Evolutionary conservation across 2,329 filamentous ascomycete genomes (phyloP), one percentile per base, ranked within the genome.

Genomic region (Apiospora sp.): DNA sequence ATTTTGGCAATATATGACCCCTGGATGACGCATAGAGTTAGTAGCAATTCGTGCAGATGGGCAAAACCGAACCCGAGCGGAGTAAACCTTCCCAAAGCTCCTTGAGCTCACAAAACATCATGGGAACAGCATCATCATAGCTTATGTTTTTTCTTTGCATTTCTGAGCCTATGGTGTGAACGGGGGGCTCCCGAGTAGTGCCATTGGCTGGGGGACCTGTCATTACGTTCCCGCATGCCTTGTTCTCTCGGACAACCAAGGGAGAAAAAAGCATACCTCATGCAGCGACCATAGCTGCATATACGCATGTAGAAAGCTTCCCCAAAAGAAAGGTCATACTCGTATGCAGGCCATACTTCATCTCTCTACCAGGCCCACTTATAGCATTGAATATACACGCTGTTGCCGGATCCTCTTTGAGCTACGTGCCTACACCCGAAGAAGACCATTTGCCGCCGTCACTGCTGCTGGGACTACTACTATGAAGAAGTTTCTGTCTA

Each of bases 101-200:
- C 54, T 61, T 37, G 30, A 61, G 30, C 54, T 37, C 54, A 37
- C 54, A 37, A 61, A 22, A 61, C 30, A 61, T 61, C 54, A 61
- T 61, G 6, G 30, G 54, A 8, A n/a, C 54, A 61, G 19, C 27
- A 61, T 22, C 51, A 54, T 54, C 54, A 10, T 61, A 37, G 54
- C 16, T 61, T 14, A 19, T 34, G 30, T 61, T 10, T 22, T 22
- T n/a, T 7, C 1, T n/a, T 49, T n/a, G 43, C 14, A 51, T 51
- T n/a, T 51, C 19, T 7, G 19, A 22, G 6, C 54, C 24, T 61
- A 61, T 34, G 54, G 30, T 8, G 34, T 61, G 54, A 4, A 37
- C 27, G 7, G 16, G 54, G 54, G 14, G 1, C 1, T 5, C 3
- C 14, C 27, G 27, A 61, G 22, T n/a, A 34, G 16, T 5, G 30